Evolutionary conservation across 2,329 filamentous ascomycete genomes (phyloP), one percentile per base, ranked within the genome.

Genomic region (Phoma sp.): DNA sequence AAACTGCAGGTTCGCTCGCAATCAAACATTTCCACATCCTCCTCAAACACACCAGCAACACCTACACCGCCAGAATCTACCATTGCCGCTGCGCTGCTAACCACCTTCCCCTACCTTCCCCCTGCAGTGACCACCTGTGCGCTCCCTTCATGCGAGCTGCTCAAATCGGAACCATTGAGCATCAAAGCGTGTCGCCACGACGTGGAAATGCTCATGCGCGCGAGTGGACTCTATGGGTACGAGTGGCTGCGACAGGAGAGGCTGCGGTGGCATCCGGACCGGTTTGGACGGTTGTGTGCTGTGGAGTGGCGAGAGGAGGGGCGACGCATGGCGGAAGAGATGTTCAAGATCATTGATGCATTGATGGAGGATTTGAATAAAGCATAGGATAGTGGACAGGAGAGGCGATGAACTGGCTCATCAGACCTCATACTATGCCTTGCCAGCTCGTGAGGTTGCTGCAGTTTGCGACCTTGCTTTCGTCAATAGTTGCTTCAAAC

Each of bases 211-310:
- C 38, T 73, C 7, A 47, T 73, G 10, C 53, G 69, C 3, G 71
- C 68, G 4, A 71, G 68, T 9, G 72, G 70, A 4, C 13, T 64
- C 27, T 75, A 75, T 47, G 70, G 69, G 39, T 69, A 69, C 44
- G 72, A 73, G 48, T 75, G 70, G 69, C 38, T 75, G 35, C 30
- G 67, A 13, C 69, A 73, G 52, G 72, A 75, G 55, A 37, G 72
- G 7, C 46, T 75, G 23, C 47, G 69, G 10, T 75, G 72, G 72
- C 72, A 75, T 65, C 72, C 71, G 0, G 72, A 75, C 59, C 64
- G 70, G 6, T 75, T 75, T 55, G 71, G 70, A 10, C 40, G 71
- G 29, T 29, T 75, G 32, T 75, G 72, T 24, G 66, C 65, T 13
- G 70, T 67, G 40, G 46, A 53, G 6, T 75, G 61, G 58, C 64